Percentiles rank a stretch among this genome's conserved stretches.
phyloP scores from a whole-genome alignment of 1,139 yeast genomes.

The Neolecta irregularis region DNA sequence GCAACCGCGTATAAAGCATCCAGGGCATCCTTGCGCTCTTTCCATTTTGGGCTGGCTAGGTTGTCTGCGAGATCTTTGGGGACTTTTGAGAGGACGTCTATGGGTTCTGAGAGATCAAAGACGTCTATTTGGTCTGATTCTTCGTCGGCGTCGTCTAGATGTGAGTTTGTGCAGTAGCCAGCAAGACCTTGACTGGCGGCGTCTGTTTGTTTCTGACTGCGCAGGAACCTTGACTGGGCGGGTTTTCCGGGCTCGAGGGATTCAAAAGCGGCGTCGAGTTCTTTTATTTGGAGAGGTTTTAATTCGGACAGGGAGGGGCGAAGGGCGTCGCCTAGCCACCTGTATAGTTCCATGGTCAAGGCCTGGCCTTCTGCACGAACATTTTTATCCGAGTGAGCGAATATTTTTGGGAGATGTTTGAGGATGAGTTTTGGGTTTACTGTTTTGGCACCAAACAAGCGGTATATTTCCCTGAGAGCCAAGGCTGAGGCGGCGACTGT shows the following conservation, averaged over 20 bases:
- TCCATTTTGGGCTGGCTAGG: constrained; percentile 62
- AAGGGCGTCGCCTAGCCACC: constrained; percentile 60
- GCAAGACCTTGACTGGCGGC: constrained; percentile 16
- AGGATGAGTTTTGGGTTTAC: constrained; percentile 48
- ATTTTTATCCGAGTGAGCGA: constrained; percentile 73
- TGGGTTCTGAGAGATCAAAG: constrained; percentile 39
- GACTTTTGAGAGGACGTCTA: constrained; percentile 46
- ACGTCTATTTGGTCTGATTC: constrained; percentile 31
- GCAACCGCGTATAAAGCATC: constrained; percentile 48
- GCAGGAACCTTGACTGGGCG: constrained; percentile 42
- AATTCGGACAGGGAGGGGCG: constrained; percentile 47
- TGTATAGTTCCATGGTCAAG: constrained; percentile 53
- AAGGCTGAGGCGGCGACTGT: constrained; percentile 53
- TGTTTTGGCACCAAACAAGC: constrained; percentile 54
- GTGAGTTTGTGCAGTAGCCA: too few relatives aligned
- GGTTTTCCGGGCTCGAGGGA: constrained; percentile 34
- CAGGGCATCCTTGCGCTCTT: constrained; percentile 74
- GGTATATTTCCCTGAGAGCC: constrained; percentile 42
- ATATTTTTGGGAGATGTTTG: constrained; percentile 48
- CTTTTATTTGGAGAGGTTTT: constrained; percentile 88
- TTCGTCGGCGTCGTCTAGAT: constrained; percentile 17
- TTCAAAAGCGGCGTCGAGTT: constrained; percentile 54
- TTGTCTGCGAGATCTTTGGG: constrained; percentile 47
- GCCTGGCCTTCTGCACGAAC: constrained; percentile 69
- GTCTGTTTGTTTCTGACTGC: constrained; percentile 29